These are phyloP conservation scores for Cyclotella distinguenda DNA, from an alignment of 108 stramenopile species.

Conservation along the genomic window DNA sequence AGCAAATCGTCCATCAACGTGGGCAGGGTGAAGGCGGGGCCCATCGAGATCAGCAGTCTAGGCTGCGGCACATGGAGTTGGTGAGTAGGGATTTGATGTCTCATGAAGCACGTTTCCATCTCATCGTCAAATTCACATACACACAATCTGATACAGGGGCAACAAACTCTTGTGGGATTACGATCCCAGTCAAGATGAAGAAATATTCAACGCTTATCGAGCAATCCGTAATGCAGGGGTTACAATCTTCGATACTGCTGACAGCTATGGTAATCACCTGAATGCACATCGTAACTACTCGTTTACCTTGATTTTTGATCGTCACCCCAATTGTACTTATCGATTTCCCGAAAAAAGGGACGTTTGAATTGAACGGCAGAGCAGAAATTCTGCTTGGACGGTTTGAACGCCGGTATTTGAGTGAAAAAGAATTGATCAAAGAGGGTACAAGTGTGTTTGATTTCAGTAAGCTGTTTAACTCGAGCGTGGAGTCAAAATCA, in stretches of 20 bases:
- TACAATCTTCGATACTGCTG: conserved; percentile 85
- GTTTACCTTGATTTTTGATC: not conserved
- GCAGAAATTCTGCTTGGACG: conserved; percentile 76
- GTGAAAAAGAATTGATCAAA: conserved; percentile 34
- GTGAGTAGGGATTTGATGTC: not conserved
- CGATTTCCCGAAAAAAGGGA: conserved; percentile 21
- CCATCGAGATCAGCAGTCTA: conserved; percentile 61
- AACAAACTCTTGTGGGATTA: conserved; percentile 81
- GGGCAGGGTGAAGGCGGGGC: conserved; percentile 69
- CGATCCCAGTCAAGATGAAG: conserved; percentile 79
- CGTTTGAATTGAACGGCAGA: conserved; percentile 79
- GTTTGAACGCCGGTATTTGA: conserved; percentile 73
- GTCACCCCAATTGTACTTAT: not conserved
- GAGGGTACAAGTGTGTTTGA: conserved; percentile 20
- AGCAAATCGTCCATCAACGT: conserved; percentile 22
- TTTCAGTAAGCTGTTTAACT: conserved; percentile 24
- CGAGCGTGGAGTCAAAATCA: conserved; percentile 10
- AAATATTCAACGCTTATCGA: conserved; percentile 71
- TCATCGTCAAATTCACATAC: not conserved
- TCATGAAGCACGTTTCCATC: not conserved
- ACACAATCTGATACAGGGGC: conserved; percentile 33
- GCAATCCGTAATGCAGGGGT: conserved; percentile 74
- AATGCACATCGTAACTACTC: not conserved
- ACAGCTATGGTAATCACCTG: conserved; percentile 53
- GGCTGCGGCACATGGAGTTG: conserved; percentile 86